Base-by-base conservation (phyloP, 208 protist species). In the Acanthamoeba royreba region DNA sequence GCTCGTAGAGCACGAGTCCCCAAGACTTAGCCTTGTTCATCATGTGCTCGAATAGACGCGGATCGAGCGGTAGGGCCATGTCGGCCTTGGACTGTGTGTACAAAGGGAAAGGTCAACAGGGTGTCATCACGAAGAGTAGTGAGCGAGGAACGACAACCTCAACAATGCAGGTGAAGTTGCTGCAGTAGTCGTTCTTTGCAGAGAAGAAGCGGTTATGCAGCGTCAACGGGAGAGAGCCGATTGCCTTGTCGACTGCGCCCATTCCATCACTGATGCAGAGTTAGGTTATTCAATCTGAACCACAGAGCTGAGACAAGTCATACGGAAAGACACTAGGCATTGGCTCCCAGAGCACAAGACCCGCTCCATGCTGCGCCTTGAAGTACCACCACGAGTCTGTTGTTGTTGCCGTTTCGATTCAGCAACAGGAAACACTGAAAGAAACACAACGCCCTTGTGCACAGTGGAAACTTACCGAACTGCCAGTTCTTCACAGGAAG, bases 301-400 rank as follows among this genome's bases (percentile, higher is more conserved):
- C 31, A 91, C 15, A 38, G 85, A 91, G 5, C 8, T 8, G 40
- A 43, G 43, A 38, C 31, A 79, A 91, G 15, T 9, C 85, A 8
- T 52, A 91, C 85, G 85, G 85, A 38, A 91, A 91, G 11, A 91
- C 40, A 5, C 9, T 22, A n/a, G 38, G 47, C 38, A 40, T 52
- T n/a, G 85, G 85, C 58, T 91, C 85, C 85, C 85, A 91, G 5
- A 91, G 85, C 19, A 72, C 31, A 8, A 74, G 15, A 9, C 49
- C 85, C 17, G 19, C 49, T 7, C 31, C 33, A 28, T 8, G 9
- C 8, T 9, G 5, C 22, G 35, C 85, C 40, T 91, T 91, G 85
- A 35, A 91, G 33, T 91, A 91, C 85, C 85, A 91, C 85, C 85
- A 91, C 9, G 85, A 91, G 40, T 91, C 85, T 91, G 15, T n/a